Evolutionary conservation across 495 filamentous ascomycete species (phyloP).

Genomic region (Rusavskia elegans): DNA sequence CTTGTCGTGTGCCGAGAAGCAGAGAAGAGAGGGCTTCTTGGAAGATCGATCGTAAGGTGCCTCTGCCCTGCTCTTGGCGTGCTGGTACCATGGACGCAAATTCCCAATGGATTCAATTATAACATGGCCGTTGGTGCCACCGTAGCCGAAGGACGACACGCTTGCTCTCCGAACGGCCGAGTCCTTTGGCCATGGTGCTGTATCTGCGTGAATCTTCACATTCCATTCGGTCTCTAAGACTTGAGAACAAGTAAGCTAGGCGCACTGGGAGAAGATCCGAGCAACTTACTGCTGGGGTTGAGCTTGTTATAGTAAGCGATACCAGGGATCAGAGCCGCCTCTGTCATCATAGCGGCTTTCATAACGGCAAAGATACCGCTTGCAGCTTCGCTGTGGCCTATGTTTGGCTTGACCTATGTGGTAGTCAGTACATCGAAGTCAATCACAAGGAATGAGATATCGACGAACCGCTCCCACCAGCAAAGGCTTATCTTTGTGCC

Average conservation of each 20-base stretch:
- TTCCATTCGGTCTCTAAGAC: conserved; percentile 7
- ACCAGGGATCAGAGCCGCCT: conserved; percentile 24
- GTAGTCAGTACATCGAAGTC: not conserved
- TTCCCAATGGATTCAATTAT: not conserved
- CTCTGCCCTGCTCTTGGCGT: not conserved
- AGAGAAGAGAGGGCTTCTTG: conserved; percentile 2
- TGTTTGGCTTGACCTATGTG: conserved; percentile 16
- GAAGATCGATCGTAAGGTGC: too few species aligned
- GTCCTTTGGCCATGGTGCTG: conserved; percentile 1
- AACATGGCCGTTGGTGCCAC: conserved; percentile 26
- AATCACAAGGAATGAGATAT: not conserved
- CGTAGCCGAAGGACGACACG: conserved; percentile 26
- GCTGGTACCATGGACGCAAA: too few species aligned
- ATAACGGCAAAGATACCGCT: conserved; percentile 16
- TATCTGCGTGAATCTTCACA: conserved; percentile 3
- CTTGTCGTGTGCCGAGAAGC: conserved; percentile 16
- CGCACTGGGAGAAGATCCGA: conserved; percentile 11
- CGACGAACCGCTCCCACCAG: too few species aligned
- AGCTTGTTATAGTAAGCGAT: conserved; percentile 19
- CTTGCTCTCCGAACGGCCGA: conserved; percentile 3
- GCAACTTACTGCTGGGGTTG: conserved; percentile 19
- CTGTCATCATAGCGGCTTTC: conserved; percentile 14
- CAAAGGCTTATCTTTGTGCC: too few species aligned
- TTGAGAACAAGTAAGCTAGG: not conserved
- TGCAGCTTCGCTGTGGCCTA: conserved; percentile 20